Evolutionary conservation across 2,329 filamentous ascomycete genomes (phyloP), one percentile per base, ranked within the genome.

Genomic region (Aureobasidium uvarum): DNA sequence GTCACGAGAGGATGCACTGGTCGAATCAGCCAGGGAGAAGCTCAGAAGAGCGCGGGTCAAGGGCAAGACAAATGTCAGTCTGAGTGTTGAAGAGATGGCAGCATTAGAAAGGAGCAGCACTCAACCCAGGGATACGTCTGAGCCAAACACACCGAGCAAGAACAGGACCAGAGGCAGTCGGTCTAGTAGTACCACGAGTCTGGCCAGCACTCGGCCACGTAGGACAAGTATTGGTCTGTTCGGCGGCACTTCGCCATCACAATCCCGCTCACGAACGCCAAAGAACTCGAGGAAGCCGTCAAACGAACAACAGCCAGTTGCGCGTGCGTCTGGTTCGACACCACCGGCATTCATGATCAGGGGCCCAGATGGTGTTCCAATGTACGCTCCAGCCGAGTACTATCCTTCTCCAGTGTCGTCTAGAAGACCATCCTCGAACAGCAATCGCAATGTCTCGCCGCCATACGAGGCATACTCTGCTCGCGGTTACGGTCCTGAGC

Each of bases 51-150:
- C 93, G 18, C 87, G 91, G 74, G 85, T 86, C 68, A 86, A 86
- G 72, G 92, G 92, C 68, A 89, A 88, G 76, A 81, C 84, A 51
- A 90, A 96, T 66, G 91, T 97, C 65, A 89, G 88, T 74, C 83
- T 98, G 68, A 92, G 85, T 70, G 85, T 88, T 72, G 86, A 89
- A 63, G 93, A 97, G 76, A 81, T 96, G 71, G 89, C 88, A 68
- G 92, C 92, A 54, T 82, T 96, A 70, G 89, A 94, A 74, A 85
- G 87, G 68, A 82, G 84, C 43, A 64, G 59, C 18, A 55, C 62
- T 14, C 65, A 63, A 20, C 31, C 51, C 23, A 58, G 59, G 11
- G 67, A 66, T 28, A 51, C 41, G 33, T 63, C 64, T 63, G 65
- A 70, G 68, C 67, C 72, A 69, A 66, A 62, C 23, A 66, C 66